Evolutionary conservation across 805 yeast genomes (phyloP).

Genomic region (Candida silvatica): DNA sequence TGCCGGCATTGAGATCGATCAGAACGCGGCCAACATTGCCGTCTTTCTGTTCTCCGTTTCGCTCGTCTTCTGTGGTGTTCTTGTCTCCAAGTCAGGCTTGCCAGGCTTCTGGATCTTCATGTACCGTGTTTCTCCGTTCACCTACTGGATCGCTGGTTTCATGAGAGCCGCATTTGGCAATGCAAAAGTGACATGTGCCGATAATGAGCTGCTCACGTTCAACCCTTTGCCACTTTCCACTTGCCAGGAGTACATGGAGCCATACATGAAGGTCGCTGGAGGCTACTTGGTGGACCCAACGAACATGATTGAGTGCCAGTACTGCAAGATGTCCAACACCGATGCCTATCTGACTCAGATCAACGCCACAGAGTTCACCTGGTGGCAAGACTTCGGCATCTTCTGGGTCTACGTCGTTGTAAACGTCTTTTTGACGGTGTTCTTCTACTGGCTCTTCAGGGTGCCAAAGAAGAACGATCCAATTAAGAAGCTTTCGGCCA

Average conservation of each 20-base stretch:
- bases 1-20: conserved; percentile 46
- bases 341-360: conserved; percentile 31
- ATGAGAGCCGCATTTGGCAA: conserved; percentile 45
- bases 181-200: conserved; percentile 35
- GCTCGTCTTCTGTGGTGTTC: conserved; percentile 66
- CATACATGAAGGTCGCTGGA: conserved; percentile 26
- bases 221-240: conserved; percentile 43
- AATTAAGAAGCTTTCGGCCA: no score
- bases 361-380: conserved; percentile 34
- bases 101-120: conserved; percentile 64
- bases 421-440: conserved; percentile 22
- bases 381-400: conserved; percentile 53
- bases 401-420: conserved; percentile 35
- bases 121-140: conserved; percentile 62
- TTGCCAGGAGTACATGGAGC: conserved; percentile 43
- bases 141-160: conserved; percentile 49
- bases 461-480: conserved; percentile 43
- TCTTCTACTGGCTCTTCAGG: conserved; percentile 45
- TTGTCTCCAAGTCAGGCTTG: conserved; percentile 35
- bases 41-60: conserved; percentile 48
- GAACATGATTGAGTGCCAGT: conserved; percentile 44
- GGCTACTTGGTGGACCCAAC: conserved; percentile 35
- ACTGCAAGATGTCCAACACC: conserved; percentile 48
- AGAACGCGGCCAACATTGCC: conserved; percentile 53
- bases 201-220: conserved; percentile 35